Evolutionary conservation across 148 eudicot species (phyloP), one percentile per base, ranked within the genome.

Genomic region (Cornus kousa): DNA sequence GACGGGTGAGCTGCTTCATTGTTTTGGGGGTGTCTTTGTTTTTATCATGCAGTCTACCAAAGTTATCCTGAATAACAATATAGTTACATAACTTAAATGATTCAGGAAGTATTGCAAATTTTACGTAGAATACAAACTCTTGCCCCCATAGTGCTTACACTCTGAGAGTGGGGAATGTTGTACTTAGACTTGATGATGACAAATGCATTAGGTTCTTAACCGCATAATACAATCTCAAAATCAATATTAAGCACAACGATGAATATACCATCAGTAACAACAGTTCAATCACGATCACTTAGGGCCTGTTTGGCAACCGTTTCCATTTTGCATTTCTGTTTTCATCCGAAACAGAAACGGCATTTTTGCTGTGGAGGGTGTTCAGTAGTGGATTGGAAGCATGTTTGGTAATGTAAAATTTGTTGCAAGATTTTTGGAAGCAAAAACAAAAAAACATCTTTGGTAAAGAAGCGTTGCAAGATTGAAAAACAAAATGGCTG

Each of bases 1-100:
- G 95, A 50, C 94, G 92, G 66, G 82, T 82, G 74, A 96, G 87
- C 76, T 91, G 98, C 85, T 96, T 94, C 93, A 87, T 79, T 12
- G 88, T 81, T 81, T 94, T 96, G 33, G 94, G 87, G 31, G 88
- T 80, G 68, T 96, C 97, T 84, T 96, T 96, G 83, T 76, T 87
- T 88, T 89, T 88, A 77, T 96, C 99, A 78, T 85, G 86, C 83
- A 94, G 65, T 80, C 89, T 92, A 79, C 98, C 89, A 84, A 94
- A 84, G 82, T 81, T 91, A 75, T 91, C 97, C 98, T 96, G 90
- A 68, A 86, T 6, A 32, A 22, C 13, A 57, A 67, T 22, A 33
- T 17, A 48, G 23, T 76, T 67, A 19, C 57, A 11, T 37, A 9
- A 64, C n/a, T 33, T 16, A 22, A 20, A 68, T 39, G n/a, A 31